Evolutionary conservation across 768 basidiomycete genomes (phyloP).

Genomic region (Tricholoma saponaceum): DNA sequence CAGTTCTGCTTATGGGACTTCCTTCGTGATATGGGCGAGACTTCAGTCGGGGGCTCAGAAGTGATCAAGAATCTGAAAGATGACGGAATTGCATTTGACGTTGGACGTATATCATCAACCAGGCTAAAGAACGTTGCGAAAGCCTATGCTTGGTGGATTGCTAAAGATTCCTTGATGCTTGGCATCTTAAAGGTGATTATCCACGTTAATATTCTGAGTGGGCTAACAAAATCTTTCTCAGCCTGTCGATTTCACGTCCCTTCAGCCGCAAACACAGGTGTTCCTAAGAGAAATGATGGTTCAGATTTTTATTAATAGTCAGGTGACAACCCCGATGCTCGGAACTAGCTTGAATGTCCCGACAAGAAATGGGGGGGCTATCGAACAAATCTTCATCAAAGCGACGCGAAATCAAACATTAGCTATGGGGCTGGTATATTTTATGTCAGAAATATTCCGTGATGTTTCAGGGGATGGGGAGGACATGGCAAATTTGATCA

Average conservation of each 20-base stretch:
- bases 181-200: slow-evolving; percentile 74
- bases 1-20: slow-evolving; percentile 98
- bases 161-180: slow-evolving; percentile 73
- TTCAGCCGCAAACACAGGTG: slow-evolving; percentile 55
- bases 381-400: slow-evolving; percentile 82
- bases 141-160: slow-evolving; percentile 91
- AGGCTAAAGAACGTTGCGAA: slow-evolving; percentile 72
- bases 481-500: slow-evolving; percentile 39
- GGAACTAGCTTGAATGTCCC: slow-evolving; percentile 26
- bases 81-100: slow-evolving; percentile 41
- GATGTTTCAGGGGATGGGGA: slow-evolving; percentile 26
- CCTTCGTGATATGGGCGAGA: slow-evolving; percentile 85
- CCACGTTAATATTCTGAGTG: background rate
- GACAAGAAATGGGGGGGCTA: slow-evolving; percentile 47
- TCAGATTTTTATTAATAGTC: slow-evolving; percentile 70
- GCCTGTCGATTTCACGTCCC: slow-evolving; percentile 83
- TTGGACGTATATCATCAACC: slow-evolving; percentile 50
- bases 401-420: slow-evolving; percentile 60
- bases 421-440: slow-evolving; percentile 73
- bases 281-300: slow-evolving; percentile 74
- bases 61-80: slow-evolving; percentile 65
- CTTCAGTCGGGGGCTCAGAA: slow-evolving; percentile 73
- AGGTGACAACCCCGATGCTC: slow-evolving; percentile 66
- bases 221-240: slow-evolving; percentile 24
- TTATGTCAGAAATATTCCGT: slow-evolving; percentile 46